Evolutionary conservation across 2,329 filamentous ascomycete species (phyloP).

Genomic region (Corynespora cassiicola): DNA sequence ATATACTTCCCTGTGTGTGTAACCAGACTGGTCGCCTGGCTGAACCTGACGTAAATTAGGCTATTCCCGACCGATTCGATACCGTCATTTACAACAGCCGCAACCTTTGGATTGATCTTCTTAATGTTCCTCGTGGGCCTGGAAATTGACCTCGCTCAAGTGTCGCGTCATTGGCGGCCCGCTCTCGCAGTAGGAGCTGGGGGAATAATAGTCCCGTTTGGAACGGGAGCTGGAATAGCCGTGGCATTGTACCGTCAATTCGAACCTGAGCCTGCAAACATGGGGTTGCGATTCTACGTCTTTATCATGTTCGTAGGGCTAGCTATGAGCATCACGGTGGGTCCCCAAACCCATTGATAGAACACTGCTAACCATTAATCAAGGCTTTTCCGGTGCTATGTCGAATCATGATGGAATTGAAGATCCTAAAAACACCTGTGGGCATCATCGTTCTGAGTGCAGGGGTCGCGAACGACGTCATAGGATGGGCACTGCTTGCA

Average conservation of each 20-base stretch:
- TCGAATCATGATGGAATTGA: conserved; percentile 87
- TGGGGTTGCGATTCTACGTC: conserved; percentile 63
- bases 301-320: conserved; percentile 84
- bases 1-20: conserved; percentile 79
- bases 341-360: conserved; percentile 61
- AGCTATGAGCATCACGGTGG: conserved; percentile 81
- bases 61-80: conserved; percentile 4
- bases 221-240: conserved; percentile 76
- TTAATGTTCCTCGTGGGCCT: conserved; percentile 86
- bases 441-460: conserved; percentile 86
- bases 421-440: conserved; percentile 79
- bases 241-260: conserved; percentile 81
- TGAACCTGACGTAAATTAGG: conserved; percentile 52
- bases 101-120: conserved; percentile 80
- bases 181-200: conserved; percentile 76
- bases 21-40: conserved; percentile 76
- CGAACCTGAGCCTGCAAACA: conserved; percentile 57
- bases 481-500: conserved; percentile 84
- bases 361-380: background rate
- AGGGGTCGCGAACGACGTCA: conserved; percentile 90
- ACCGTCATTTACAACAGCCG: conserved; percentile 67
- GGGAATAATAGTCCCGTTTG: conserved; percentile 83
- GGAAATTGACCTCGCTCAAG: conserved; percentile 79
- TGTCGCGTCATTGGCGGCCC: conserved; percentile 78
- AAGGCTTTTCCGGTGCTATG: conserved; percentile 83